phyloP scores from a whole-genome alignment of 164 flowering plant genomes.

The Nelumbo lutea region DNA sequence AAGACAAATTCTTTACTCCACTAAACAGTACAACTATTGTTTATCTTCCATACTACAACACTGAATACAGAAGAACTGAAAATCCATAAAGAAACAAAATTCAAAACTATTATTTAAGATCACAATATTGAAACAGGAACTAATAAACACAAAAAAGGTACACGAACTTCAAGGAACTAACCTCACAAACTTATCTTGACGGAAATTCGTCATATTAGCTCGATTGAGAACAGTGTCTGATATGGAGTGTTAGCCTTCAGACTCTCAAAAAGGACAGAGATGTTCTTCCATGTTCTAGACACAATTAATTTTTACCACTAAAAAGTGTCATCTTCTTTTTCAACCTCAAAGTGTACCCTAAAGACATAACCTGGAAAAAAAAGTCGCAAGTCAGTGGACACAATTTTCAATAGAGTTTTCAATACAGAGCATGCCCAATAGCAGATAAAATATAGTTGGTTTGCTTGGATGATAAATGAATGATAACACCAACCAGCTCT shows the following conservation, averaged over 20 bases:
- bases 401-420: too few species aligned
- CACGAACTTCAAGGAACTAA: conserved; percentile 7
- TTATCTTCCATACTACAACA: neutral
- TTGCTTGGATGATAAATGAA: too few species aligned
- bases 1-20: too few species aligned
- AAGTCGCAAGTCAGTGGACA: neutral
- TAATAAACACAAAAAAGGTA: neutral
- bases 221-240: neutral
- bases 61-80: neutral
- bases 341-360: neutral
- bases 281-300: neutral
- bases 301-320: too few species aligned
- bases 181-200: conserved; percentile 25
- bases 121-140: neutral
- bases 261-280: neutral
- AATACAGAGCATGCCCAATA: too few species aligned
- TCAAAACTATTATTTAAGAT: neutral
- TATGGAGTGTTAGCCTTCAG: neutral
- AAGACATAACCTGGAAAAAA: neutral
- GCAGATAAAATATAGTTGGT: too few species aligned
- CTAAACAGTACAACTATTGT: too few species aligned
- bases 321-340: neutral
- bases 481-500: too few species aligned
- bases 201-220: conserved; percentile 15
- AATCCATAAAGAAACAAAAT: neutral